Base-by-base conservation (phyloP, 2,329 filamentous ascomycete species). In the Colletotrichum camelliae region DNA sequence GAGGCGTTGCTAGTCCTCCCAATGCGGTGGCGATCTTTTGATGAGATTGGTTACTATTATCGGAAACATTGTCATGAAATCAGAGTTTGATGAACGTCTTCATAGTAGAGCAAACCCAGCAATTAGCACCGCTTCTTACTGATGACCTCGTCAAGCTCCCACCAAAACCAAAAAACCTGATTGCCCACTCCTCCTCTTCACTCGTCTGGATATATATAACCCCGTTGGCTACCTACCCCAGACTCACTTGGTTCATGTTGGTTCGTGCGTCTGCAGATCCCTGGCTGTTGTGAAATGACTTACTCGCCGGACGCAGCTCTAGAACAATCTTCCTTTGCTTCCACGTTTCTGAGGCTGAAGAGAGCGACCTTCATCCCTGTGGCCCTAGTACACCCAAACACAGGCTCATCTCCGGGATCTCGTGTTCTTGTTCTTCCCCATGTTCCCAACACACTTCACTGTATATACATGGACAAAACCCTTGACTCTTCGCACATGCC, bases 1-100 rank as follows among this genome's bases (percentile, higher is more conserved):
- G 83, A 10, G 84, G 84, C 48, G 84, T 85, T 8, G 84, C 84
- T 0, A 85, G 84, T 71, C 84, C 84, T 13, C 84, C 84, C 0
- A 85, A 85, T 35, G 84, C 83, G 1, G 79, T 85, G 10, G 84
- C 84, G 7, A 85, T 85, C 13, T 84, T 84, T 21, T 77, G 15
- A 62, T 7, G 1, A 31, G 9, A 62, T 52, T 1, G 43, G 4
- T 52, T 52, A 2, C 43, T 52, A 52, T 52, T 21, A 7, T 24
- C n/a, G 21, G 43, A 13, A 48, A 52, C n/a, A 12, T 21, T 52
- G 10, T 4, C n/a, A 52, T 13, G 12, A 1, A 13, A 2, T 21
- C n/a, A 52, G n/a, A 13, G n/a, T 52, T 52, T 52, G 43, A 52
- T 52, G 43, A 52, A 4, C 3, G 3, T 24, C 43, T 52, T 52